Conservation (phyloP, 2,329 filamentous ascomycete species). For the Clonostachys sp. region DNA sequence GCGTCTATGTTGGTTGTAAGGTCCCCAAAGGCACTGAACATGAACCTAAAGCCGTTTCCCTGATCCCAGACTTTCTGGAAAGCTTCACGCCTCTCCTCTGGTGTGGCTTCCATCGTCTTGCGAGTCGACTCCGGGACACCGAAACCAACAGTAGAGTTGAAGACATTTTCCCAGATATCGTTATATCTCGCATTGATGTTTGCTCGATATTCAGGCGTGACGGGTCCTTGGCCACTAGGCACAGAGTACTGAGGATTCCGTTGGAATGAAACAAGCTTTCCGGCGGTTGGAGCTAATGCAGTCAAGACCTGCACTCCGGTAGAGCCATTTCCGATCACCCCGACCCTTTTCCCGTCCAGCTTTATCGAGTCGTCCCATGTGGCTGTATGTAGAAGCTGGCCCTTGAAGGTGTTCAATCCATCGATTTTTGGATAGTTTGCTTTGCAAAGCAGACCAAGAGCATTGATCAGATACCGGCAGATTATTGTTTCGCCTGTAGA, state of each 20-base stretch:
- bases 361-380: slow-evolving; percentile 16
- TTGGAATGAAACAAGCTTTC: slow-evolving; percentile 10
- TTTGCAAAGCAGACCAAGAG: not conserved
- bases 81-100: slow-evolving; percentile 18
- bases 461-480: not conserved
- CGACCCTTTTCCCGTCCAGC: not conserved
- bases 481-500: not conserved
- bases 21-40: slow-evolving; percentile 16
- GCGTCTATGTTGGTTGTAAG: slow-evolving; percentile 9
- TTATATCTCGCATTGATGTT: slow-evolving; percentile 16
- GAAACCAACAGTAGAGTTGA: slow-evolving; percentile 15
- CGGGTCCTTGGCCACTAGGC: slow-evolving; percentile 4
- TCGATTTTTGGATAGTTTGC: not conserved
- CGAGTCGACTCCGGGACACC: slow-evolving; percentile 16
- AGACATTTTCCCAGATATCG: slow-evolving; percentile 15
- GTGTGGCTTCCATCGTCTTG: slow-evolving; percentile 14
- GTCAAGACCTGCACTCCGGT: not conserved
- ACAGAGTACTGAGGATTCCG: slow-evolving; percentile 8
- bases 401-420: slow-evolving; percentile 17
- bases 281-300: not conserved
- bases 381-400: slow-evolving; percentile 30
- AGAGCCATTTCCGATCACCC: not conserved
- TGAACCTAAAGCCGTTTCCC: slow-evolving; percentile 20
- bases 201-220: slow-evolving; percentile 4
- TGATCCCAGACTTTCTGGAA: slow-evolving; percentile 20